Percentiles rank a stretch among this genome's conserved stretches.
Evolutionary conservation across 2,329 filamentous ascomycete genomes (phyloP).

Genomic region (Gyromitra esculenta): DNA sequence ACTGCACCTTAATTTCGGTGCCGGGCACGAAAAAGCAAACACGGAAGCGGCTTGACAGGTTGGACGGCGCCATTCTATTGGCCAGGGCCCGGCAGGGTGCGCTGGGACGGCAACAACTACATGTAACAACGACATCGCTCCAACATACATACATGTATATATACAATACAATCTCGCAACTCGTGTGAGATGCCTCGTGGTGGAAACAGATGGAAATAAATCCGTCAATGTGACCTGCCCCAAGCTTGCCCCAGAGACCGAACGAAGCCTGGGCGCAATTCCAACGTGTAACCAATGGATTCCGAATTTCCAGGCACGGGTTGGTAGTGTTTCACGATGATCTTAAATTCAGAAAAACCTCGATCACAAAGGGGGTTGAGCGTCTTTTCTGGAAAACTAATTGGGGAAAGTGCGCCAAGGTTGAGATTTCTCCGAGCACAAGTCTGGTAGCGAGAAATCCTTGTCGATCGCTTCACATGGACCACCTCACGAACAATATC

Average conservation of each 20-base stretch:
- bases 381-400: constrained; percentile 6
- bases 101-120: too few species aligned
- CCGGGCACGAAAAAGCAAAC: constrained; percentile 33
- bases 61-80: background rate
- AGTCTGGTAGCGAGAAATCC: constrained; percentile 47
- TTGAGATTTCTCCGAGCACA: constrained; percentile 11
- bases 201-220: background rate
- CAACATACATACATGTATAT: too few species aligned
- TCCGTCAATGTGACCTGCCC: background rate
- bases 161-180: too few species aligned
- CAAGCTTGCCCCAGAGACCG: background rate
- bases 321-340: constrained; percentile 11
- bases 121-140: too few species aligned
- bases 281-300: background rate
- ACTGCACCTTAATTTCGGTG: constrained; percentile 10
- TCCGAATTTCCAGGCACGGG: background rate
- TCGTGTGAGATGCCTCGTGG: too few species aligned
- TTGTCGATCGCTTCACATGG: constrained; percentile 29
- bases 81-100: background rate
- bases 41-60: constrained; percentile 16
- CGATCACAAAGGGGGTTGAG: constrained; percentile 34
- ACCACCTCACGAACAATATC: constrained; percentile 16
- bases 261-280: background rate
- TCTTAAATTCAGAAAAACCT: background rate
- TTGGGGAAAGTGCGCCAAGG: constrained; percentile 20